Base-by-base conservation (phyloP, 164 flowering plant species). In the Brasenia schreberi region DNA sequence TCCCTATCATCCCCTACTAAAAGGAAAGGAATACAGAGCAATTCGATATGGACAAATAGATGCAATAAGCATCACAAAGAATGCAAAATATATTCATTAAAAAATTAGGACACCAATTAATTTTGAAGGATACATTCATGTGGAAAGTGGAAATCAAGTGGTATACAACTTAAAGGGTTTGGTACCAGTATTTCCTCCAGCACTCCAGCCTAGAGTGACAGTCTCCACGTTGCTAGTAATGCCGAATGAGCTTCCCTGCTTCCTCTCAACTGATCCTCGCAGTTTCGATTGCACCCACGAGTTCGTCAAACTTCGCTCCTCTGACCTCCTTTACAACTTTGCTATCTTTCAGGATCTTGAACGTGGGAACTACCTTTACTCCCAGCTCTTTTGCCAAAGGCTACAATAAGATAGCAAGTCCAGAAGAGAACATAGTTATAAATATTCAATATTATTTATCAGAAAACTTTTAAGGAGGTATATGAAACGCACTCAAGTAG, bases 341-440 rank as follows among this genome's bases (percentile, higher is more conserved):
- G 69, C 64, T 62, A 66, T 84, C 77, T 75, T 92, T 92, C 67
- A 92, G 81, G 69, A 92, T 92, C 80, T 92, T 92, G 85, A 92
- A 92, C 1, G 98, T 92, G 16, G 98, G 98, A 53, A 92, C 98
- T 63, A 88, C 96, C 74, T 65, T 84, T 61, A 92, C 83, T 14
- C 98, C 98, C 11, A 92, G 81, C 78, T 92, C 98, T 82, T 90
- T 92, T 16, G 98, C 98, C 76, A 92, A 78, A 52, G 86, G 66
- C 98, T 90, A 88, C 81, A 67, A 77, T 61, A 61, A 33, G 39
- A 33, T 3, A 33, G 39, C 39, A 33, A 33, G 39, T 33, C 39
- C 39, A 33, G 39, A 33, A 33, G 4, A 33, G 39, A 33, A 33
- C 39, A 33, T 33, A 33, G 39, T 4, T 33, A 33, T 0, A 33